Percentiles rank a stretch among this genome's conserved stretches.
Evolutionary conservation across 495 filamentous ascomycete genomes (phyloP).

Genomic region (Aspergillus diversus): DNA sequence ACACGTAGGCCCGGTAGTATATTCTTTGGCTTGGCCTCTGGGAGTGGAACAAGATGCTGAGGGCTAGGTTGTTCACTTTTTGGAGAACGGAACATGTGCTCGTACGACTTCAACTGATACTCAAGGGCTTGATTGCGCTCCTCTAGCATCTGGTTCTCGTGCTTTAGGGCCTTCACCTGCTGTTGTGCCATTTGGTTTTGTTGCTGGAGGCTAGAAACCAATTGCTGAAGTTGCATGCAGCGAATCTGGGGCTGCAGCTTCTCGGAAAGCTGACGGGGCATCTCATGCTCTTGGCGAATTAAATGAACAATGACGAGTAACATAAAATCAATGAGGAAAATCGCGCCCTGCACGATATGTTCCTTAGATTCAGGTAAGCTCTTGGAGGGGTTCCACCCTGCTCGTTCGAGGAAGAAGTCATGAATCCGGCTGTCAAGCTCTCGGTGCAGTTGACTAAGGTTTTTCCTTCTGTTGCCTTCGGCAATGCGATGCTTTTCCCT

Average conservation of each 20-base stretch:
- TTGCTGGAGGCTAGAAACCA: slow-evolving; percentile 42
- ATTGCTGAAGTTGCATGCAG: slow-evolving; percentile 49
- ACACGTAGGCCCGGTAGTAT: slow-evolving; percentile 45
- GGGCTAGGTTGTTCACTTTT: slow-evolving; percentile 41
- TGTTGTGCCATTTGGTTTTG: slow-evolving; percentile 45
- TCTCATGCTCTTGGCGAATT: slow-evolving; percentile 45
- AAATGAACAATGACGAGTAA: slow-evolving; percentile 44
- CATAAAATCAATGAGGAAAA: slow-evolving; percentile 51
- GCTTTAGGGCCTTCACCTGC: slow-evolving; percentile 42
- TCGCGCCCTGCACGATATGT: slow-evolving; percentile 50
- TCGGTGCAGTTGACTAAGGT: slow-evolving; percentile 47
- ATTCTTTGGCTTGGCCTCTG: slow-evolving; percentile 40
- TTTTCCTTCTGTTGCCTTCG: slow-evolving; percentile 51
- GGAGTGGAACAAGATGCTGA: slow-evolving; percentile 32
- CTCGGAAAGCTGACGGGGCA: slow-evolving; percentile 44
- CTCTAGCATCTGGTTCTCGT: slow-evolving; percentile 42
- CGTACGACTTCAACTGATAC: slow-evolving; percentile 48
- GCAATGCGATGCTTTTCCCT: slow-evolving; percentile 53
- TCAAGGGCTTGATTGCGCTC: slow-evolving; percentile 46
- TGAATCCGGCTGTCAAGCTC: slow-evolving; percentile 47
- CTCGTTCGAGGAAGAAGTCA: slow-evolving; percentile 49
- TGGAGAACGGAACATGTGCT: slow-evolving; percentile 46
- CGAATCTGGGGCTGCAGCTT: slow-evolving; percentile 48
- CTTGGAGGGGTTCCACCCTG: slow-evolving; percentile 52
- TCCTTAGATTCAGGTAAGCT: slow-evolving; percentile 52